Conservation (phyloP, 2,329 filamentous ascomycete species). For the Macrophomina tecta region DNA sequence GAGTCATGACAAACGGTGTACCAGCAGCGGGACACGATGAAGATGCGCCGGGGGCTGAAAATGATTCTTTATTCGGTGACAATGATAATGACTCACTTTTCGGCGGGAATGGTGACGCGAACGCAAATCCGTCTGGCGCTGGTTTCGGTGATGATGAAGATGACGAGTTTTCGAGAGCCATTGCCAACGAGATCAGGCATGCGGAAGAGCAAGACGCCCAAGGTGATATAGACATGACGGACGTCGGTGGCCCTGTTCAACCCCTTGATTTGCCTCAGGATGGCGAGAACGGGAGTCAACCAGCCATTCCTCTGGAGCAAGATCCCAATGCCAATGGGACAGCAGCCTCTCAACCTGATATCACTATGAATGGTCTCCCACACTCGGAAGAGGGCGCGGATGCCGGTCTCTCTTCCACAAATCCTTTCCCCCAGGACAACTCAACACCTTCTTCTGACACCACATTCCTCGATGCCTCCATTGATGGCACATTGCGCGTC, state of each 20-base stretch:
- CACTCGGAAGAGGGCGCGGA: slow-evolving; percentile 54
- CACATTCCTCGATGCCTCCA: slow-evolving; percentile 86
- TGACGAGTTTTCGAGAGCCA: slow-evolving; percentile 77
- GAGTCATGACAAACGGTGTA: slow-evolving; percentile 53
- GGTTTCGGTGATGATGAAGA: slow-evolving; percentile 84
- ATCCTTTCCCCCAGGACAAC: slow-evolving; percentile 40
- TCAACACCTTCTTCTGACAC: slow-evolving; percentile 66
- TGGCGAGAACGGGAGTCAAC: background rate
- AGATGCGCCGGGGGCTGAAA: slow-evolving; percentile 68
- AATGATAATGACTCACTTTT: slow-evolving; percentile 80
- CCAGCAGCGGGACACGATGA: slow-evolving; percentile 44
- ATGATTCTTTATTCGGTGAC: slow-evolving; percentile 84
- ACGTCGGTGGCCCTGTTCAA: slow-evolving; percentile 52
- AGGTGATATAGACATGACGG: slow-evolving; percentile 53
- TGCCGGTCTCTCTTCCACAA: slow-evolving; percentile 11
- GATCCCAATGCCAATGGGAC: background rate
- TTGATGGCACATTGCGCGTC: slow-evolving; percentile 86
- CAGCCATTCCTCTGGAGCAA: background rate
- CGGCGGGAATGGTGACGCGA: slow-evolving; percentile 71
- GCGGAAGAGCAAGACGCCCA: slow-evolving; percentile 50
- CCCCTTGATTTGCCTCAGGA: slow-evolving; percentile 34
- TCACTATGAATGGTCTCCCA: slow-evolving; percentile 53
- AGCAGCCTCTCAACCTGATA: slow-evolving; percentile 3
- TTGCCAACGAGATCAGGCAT: slow-evolving; percentile 61
- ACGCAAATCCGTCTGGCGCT: slow-evolving; percentile 41